Evolutionary conservation across 2,329 filamentous ascomycete species (phyloP), one percentile per base, ranked within the genome.

Genomic region (Thelonectria rubi): DNA sequence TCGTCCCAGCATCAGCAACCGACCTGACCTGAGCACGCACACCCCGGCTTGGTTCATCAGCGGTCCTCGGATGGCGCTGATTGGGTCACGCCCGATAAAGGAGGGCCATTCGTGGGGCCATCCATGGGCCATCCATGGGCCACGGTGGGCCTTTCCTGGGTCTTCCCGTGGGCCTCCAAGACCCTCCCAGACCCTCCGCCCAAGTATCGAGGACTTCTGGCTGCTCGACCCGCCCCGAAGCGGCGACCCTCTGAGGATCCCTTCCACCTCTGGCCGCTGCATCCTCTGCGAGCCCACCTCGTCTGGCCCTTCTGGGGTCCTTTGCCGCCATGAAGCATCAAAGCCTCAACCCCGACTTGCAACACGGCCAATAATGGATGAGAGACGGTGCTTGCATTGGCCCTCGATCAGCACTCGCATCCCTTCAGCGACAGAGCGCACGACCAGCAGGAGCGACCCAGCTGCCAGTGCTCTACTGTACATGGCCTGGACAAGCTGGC

Each of bases 41-140:
- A 63, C 49, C 58, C 67, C 68, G 64, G 69, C 65, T 67, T 47
- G 64, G 65, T 69, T 67, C 69, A 68, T 71, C 62, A 69, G 69
- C 58, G 62, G 60, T 69, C 62, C 57, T 66, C 60, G 62, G 50
- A 55, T 65, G 64, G 62, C 58, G 60, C 47, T 62, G 55, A 62
- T 58, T 69, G 66, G 65, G 59, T 54, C 58, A 45, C 34, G 48
- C 21, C 8, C 48, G 60, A 45, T 60, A 52, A 58, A 49, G 63
- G 60, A 49, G 55, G 45, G 54, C 54, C 49, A 48, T 45, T 42
- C 58, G 53, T 61, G 58, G 43, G 34, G 48, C 59, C 26, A 40
- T 30, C 58, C 37, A 37, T 24, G 43, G 34, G 48, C 59, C 26
- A 40, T 30, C 58, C 37, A 37, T 24, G 24, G 24, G 7, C 24